Conservation (phyloP, 768 basidiomycete genomes). For the Gloeostereum incarnatum region DNA sequence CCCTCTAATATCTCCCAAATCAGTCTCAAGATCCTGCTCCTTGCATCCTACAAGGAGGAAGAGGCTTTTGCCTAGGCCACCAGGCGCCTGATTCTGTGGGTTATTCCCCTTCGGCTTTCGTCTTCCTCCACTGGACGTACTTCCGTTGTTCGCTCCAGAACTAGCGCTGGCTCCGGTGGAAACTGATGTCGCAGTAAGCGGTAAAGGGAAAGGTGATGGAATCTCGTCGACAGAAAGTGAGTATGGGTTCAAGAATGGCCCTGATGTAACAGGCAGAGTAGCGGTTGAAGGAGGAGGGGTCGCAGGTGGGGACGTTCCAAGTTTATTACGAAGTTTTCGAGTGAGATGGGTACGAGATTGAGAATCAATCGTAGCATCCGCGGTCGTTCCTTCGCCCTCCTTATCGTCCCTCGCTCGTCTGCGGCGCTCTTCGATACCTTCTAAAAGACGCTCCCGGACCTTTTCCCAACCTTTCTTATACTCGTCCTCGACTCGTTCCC, state of each 20-base stretch:
- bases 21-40: too few species aligned
- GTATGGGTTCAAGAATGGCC: conserved; percentile 71
- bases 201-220: conserved; percentile 75
- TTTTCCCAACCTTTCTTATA: conserved; percentile 68
- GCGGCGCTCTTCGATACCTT: conserved; percentile 78
- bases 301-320: conserved; percentile 70
- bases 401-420: conserved; percentile 79
- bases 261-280: conserved; percentile 54
- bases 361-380: conserved; percentile 67
- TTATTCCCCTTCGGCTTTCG: too few species aligned
- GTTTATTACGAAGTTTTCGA: conserved; percentile 75
- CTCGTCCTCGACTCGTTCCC: conserved; percentile 73
- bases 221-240: conserved; percentile 82
- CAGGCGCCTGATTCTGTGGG: too few species aligned
- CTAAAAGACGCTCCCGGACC: conserved; percentile 68
- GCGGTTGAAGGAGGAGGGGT: conserved; percentile 45
- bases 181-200: conserved; percentile 43
- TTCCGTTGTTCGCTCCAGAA: conserved; percentile 19
- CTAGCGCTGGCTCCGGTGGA: conserved; percentile 15
- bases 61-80: too few species aligned
- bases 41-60: too few species aligned
- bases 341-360: conserved; percentile 77
- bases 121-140: conserved; percentile 30
- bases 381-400: conserved; percentile 76
- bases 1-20: too few species aligned